Conservation (phyloP, 2,329 filamentous ascomycete species). For the Macrophomina pseudophaseolina region DNA sequence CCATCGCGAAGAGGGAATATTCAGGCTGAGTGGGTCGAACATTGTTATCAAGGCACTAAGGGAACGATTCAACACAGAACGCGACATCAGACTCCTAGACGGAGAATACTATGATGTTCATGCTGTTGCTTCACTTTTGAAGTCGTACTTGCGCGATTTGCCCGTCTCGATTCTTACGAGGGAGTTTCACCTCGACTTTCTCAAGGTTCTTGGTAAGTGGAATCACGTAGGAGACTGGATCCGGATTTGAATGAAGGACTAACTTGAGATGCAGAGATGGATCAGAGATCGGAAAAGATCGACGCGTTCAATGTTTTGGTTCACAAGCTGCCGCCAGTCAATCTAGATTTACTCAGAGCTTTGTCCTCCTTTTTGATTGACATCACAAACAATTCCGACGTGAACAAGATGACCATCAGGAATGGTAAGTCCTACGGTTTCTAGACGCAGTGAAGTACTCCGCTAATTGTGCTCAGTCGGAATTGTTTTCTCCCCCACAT, state of each 20-base stretch:
- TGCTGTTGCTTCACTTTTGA: constrained; percentile 90
- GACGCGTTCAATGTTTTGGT: constrained; percentile 77
- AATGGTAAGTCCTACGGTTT: constrained; percentile 59
- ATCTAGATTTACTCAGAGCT: constrained; percentile 80
- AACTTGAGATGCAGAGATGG: constrained; percentile 63
- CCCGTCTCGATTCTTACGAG: constrained; percentile 89
- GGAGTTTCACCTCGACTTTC: constrained; percentile 87
- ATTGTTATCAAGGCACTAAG: constrained; percentile 88
- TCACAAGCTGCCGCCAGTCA: constrained; percentile 77
- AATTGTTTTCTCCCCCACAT: constrained; percentile 95
- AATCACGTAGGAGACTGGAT: background rate
- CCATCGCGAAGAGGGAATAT: constrained; percentile 88
- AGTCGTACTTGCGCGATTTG: constrained; percentile 90
- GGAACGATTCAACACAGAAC: constrained; percentile 91
- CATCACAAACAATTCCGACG: constrained; percentile 85
- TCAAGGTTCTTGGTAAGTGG: constrained; percentile 70
- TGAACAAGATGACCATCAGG: constrained; percentile 97
- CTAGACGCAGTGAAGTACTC: too few relatives aligned
- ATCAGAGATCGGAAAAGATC: constrained; percentile 77
- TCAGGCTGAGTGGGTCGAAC: constrained; percentile 95
- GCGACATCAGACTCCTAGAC: constrained; percentile 87
- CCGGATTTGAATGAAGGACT: constrained; percentile 28
- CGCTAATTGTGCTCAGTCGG: constrained; percentile 63
- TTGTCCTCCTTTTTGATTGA: constrained; percentile 87
- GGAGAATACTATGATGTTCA: constrained; percentile 93